phyloP scores from a whole-genome alignment of 768 basidiomycete species.

The Hirschioporus abietinus region DNA sequence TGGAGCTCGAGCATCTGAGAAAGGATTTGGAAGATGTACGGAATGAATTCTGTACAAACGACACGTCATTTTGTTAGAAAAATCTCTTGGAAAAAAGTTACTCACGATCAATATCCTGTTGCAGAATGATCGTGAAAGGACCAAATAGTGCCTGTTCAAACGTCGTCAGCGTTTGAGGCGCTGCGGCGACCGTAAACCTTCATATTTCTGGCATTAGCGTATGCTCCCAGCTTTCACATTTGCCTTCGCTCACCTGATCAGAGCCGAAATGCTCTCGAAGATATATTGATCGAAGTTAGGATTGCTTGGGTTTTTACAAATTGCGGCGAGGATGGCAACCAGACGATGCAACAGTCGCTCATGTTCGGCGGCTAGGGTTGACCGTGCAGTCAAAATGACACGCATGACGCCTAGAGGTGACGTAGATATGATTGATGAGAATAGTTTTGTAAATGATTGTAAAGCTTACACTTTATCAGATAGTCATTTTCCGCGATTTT shows the following conservation, averaged over 20 bases:
- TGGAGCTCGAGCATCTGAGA: constrained; percentile 94
- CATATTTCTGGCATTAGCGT: neutral
- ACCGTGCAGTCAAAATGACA: constrained; percentile 84
- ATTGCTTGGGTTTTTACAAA: constrained; percentile 95
- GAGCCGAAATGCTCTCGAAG: constrained; percentile 92
- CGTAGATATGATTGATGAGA: neutral
- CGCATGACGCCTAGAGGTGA: constrained; percentile 76
- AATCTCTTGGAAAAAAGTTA: constrained; percentile 6
- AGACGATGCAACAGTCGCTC: constrained; percentile 64
- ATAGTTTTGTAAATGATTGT: constrained; percentile 5
- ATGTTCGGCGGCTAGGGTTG: constrained; percentile 65
- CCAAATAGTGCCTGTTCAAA: constrained; percentile 84
- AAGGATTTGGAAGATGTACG: constrained; percentile 95
- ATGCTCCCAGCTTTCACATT: constrained; percentile 2
- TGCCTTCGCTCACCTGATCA: constrained; percentile 62
- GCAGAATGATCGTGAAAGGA: constrained; percentile 81
- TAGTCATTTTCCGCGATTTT: constrained; percentile 97
- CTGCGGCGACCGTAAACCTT: constrained; percentile 78
- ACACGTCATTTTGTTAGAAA: constrained; percentile 1
- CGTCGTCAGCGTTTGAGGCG: constrained; percentile 55
- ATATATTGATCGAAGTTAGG: constrained; percentile 97
- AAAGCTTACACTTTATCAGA: constrained; percentile 87
- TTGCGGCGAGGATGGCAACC: constrained; percentile 77
- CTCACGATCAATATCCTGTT: constrained; percentile 91
- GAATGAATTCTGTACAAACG: constrained; percentile 73